A percentile compares a stretch with the other conserved stretches of the same genome.
These are phyloP conservation scores for Pleurotus salmoneostramineus DNA, from an alignment of 768 basidiomycete genomes.

Conservation along the genomic window DNA sequence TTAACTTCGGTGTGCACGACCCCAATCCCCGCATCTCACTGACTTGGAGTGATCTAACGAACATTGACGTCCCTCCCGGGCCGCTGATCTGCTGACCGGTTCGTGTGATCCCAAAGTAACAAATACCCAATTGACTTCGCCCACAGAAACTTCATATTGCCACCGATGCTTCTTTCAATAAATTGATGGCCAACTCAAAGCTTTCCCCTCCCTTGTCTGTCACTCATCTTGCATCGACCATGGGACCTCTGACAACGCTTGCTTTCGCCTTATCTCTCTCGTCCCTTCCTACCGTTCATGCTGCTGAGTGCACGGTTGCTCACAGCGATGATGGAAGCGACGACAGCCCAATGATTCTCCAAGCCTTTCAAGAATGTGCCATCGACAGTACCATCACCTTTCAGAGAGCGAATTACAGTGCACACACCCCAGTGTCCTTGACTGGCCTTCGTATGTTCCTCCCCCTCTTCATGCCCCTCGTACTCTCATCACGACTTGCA, in stretches of 20 bases:
- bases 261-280: not conserved
- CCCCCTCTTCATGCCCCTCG: not conserved
- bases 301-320: slow-evolving; percentile 21
- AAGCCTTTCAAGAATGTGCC: slow-evolving; percentile 30
- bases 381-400: slow-evolving; percentile 30
- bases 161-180: slow-evolving; percentile 5
- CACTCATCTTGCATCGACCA: not conserved
- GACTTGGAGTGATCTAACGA: not conserved
- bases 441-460: slow-evolving; percentile 23
- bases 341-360: slow-evolving; percentile 29
- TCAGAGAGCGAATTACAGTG: slow-evolving; percentile 28
- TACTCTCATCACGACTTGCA: slow-evolving; percentile 6
- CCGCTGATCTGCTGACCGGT: slow-evolving; percentile 5
- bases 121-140: not conserved
- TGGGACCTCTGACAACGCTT: not conserved
- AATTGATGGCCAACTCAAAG: not conserved
- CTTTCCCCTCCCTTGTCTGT: not conserved
- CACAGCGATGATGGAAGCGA: slow-evolving; percentile 25
- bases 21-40: not conserved
- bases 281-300: not conserved
- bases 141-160: not conserved
- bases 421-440: slow-evolving; percentile 30
- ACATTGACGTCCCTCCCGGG: not conserved
- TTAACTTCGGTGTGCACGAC: not conserved
- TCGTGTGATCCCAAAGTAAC: slow-evolving; percentile 3